Base-by-base conservation (phyloP, 257 asterid species). In the Solanum boliviense region DNA sequence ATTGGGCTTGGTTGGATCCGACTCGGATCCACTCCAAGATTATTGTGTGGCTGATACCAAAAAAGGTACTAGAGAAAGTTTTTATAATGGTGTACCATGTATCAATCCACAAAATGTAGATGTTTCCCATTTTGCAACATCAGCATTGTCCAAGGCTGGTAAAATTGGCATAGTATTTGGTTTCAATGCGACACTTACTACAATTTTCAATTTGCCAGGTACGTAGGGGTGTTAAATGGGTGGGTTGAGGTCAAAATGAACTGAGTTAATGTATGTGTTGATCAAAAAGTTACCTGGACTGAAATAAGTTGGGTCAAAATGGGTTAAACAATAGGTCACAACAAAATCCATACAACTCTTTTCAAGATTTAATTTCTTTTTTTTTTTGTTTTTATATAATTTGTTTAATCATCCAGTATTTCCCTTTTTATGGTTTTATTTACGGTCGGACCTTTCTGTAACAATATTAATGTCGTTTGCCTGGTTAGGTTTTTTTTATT, bases 1-100 rank as follows among this genome's bases (percentile, higher is more conserved):
- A 2, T 6, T 87, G 48, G 88, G 87, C 84, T 74, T 32, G 0
- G 89, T 29, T 20, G 21, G 62, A 35, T 83, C 95, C 34, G 97
- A 95, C 85, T 92, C 95, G 0, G 93, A 93, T 16, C 95, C 96
- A 0, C 91, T 94, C 32, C 89, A 92, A 21, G 98, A 95, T 74
- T 92, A 94, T 58, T 94, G 98, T 16, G 88, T 94, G 0, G 95
- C 95, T 5, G 91, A 93, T 60, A 23, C 92, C 3, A 68, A 85
- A 83, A 89, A 27, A 16, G 31, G 84, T 0, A 67, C 82, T 6
- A 67, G 13, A 67, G 91, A 67, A 6, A 31, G 72, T 29, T 46
- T 93, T 15, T 92, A 87, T 16, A 94, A 94, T 39, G 91, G 90
- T 1, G 92, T 87, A 9, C 91, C 93, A 20, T 95, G 98, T 91